Percentiles rank a stretch among this genome's conserved stretches.
Conservation (phyloP, 768 basidiomycete genomes). For the Naganishia antarctica region DNA sequence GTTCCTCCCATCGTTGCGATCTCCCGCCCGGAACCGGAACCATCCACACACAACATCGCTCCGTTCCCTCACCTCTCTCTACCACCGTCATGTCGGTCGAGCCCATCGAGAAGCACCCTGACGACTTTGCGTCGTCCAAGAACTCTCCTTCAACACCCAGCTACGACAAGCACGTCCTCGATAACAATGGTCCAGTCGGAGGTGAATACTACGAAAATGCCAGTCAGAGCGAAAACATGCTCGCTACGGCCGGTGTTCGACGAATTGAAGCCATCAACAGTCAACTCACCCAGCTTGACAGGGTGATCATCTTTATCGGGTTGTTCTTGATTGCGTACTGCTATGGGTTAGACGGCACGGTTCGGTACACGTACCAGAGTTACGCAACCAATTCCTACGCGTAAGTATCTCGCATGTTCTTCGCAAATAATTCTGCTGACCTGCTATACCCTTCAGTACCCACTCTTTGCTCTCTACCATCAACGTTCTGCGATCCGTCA, state of each 20-base stretch:
- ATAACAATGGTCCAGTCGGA: neutral
- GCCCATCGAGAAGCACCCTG: neutral
- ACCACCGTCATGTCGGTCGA: neutral
- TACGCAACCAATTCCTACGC: constrained; percentile 12
- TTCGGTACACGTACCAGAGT: constrained; percentile 35
- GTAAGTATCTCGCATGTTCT: neutral
- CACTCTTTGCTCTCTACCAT: constrained; percentile 42
- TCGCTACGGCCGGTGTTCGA: constrained; percentile 38
- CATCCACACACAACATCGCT: no score
- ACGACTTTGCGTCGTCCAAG: constrained; percentile 10
- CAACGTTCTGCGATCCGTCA: constrained; percentile 41
- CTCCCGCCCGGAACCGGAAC: no score
- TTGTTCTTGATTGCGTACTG: constrained; percentile 44
- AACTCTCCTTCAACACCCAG: neutral
- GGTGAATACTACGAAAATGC: neutral
- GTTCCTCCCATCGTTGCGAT: no score
- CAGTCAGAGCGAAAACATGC: constrained; percentile 18
- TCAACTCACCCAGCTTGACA: constrained; percentile 33
- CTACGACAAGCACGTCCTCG: constrained; percentile 17
- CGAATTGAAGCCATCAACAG: constrained; percentile 42
- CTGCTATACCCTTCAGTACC: no score
- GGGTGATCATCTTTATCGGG: constrained; percentile 37
- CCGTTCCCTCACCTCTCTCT: neutral
- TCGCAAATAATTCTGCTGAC: no score
- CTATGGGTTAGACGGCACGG: constrained; percentile 30